These are phyloP conservation scores for Lachnellula subtilissima DNA, from an alignment of 2,329 filamentous ascomycete species.

Conservation along the genomic window DNA sequence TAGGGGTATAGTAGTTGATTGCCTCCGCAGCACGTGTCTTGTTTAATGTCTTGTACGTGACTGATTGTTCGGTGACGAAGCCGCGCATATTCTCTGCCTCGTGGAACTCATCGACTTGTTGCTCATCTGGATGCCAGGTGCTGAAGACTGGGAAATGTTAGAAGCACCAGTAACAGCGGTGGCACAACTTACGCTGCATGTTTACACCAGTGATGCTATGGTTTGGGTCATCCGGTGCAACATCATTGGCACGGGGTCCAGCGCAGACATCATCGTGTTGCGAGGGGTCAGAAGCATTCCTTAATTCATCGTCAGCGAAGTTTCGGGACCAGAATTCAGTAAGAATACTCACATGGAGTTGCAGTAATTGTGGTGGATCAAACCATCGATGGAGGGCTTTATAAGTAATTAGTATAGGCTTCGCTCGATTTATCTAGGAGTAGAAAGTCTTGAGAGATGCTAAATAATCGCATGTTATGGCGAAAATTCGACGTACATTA, in stretches of 20 bases:
- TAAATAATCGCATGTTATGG: no score
- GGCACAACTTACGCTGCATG: constrained; percentile 31
- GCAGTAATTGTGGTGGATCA: constrained; percentile 35
- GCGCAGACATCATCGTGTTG: constrained; percentile 34
- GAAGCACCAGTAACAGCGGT: neutral
- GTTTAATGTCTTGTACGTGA: constrained; percentile 33
- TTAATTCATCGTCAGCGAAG: constrained; percentile 7
- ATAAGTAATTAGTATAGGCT: no score
- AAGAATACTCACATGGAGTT: constrained; percentile 34
- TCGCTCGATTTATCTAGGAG: no score
- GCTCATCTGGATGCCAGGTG: constrained; percentile 34
- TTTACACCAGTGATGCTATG: constrained; percentile 39
- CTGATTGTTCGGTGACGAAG: constrained; percentile 39
- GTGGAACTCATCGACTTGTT: constrained; percentile 11
- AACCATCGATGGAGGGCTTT: constrained; percentile 32
- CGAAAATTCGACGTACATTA: constrained; percentile 9
- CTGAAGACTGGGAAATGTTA: constrained; percentile 30
- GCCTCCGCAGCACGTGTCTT: constrained; percentile 36
- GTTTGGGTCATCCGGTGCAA: constrained; percentile 40
- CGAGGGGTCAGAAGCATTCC: constrained; percentile 26
- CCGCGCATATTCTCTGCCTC: constrained; percentile 34
- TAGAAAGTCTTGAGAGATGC: no score
- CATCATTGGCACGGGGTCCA: constrained; percentile 33
- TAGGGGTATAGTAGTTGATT: constrained; percentile 40
- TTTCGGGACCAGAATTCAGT: neutral